phyloP scores from a whole-genome alignment of 768 basidiomycete species.

The Termitomyces sp. region DNA sequence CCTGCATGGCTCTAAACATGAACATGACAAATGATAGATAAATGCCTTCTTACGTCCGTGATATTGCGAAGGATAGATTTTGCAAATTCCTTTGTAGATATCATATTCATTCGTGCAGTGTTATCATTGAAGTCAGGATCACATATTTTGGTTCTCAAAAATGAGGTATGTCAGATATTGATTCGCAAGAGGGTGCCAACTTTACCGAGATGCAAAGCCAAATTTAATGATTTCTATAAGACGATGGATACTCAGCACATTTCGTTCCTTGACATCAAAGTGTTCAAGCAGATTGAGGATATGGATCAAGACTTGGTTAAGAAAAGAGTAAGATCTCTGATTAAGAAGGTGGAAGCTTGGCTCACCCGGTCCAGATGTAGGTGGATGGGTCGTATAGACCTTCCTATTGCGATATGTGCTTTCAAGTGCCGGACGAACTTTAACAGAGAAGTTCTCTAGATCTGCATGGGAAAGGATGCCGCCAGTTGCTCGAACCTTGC shows the following conservation, averaged over 20 bases:
- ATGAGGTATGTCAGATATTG: not conserved
- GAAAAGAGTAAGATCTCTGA: not conserved
- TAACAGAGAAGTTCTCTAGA: slow-evolving; percentile 63
- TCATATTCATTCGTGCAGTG: slow-evolving; percentile 49
- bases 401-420: slow-evolving; percentile 74
- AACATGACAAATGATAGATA: not conserved
- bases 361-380: slow-evolving; percentile 74
- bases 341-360: not conserved
- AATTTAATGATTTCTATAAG: slow-evolving; percentile 83
- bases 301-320: slow-evolving; percentile 62
- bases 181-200: not conserved
- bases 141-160: slow-evolving; percentile 67
- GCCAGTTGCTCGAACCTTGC: slow-evolving; percentile 64
- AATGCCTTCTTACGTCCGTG: slow-evolving; percentile 62
- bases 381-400: slow-evolving; percentile 82
- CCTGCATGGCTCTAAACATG: slow-evolving; percentile 35
- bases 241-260: slow-evolving; percentile 69
- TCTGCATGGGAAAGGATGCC: slow-evolving; percentile 80
- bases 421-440: slow-evolving; percentile 66
- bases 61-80: slow-evolving; percentile 58
- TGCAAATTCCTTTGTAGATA: slow-evolving; percentile 68
- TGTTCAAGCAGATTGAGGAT: slow-evolving; percentile 88
- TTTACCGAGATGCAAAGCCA: slow-evolving; percentile 46
- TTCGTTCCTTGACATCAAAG: slow-evolving; percentile 52
- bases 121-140: slow-evolving; percentile 71